Percentiles rank a stretch among this genome's conserved stretches.
phyloP scores from a whole-genome alignment of 1,139 yeast genomes.

The Suhomyces bribrorum region DNA sequence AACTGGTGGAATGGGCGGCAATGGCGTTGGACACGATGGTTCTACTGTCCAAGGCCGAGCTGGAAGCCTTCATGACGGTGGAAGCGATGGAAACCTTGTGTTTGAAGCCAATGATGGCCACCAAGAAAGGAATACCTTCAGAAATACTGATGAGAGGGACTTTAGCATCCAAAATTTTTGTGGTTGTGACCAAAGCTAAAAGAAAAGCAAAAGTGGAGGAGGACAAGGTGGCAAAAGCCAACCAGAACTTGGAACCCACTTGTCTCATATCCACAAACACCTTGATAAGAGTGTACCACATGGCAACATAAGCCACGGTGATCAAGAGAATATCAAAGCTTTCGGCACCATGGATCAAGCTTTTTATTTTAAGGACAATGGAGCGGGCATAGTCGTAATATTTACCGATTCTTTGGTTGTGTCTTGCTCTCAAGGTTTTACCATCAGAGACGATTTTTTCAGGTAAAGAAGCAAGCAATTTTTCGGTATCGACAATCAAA shows the following conservation, averaged over 20 bases:
- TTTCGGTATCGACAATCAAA: constrained; percentile 42
- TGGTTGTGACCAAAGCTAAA: constrained; percentile 73
- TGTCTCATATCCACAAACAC: constrained; percentile 79
- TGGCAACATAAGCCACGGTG: constrained; percentile 80
- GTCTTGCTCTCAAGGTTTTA: constrained; percentile 65
- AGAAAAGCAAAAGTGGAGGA: constrained; percentile 86
- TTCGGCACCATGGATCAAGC: constrained; percentile 74
- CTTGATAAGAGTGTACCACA: constrained; percentile 82
- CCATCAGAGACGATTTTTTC: constrained; percentile 41
- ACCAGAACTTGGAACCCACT: constrained; percentile 87
- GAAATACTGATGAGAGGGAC: constrained; percentile 77
- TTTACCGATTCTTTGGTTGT: constrained; percentile 61
- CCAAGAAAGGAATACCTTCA: constrained; percentile 93
- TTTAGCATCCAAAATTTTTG: constrained; percentile 50
- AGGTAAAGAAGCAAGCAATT: constrained; percentile 35
- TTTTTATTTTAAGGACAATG: constrained; percentile 47
- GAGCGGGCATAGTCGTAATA: constrained; percentile 61
- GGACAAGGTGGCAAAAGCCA: constrained; percentile 77
- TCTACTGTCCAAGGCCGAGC: constrained; percentile 42
- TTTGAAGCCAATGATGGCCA: constrained; percentile 90
- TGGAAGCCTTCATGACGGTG: constrained; percentile 49
- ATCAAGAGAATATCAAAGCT: constrained; percentile 82
- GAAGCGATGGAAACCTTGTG: constrained; percentile 79
- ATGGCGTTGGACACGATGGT: constrained; percentile 60
- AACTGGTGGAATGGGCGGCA: constrained; percentile 63